Percentiles rank a stretch among this genome's conserved stretches.
Evolutionary conservation across 768 basidiomycete genomes (phyloP).

Genomic region (Tremella yokohamensis): DNA sequence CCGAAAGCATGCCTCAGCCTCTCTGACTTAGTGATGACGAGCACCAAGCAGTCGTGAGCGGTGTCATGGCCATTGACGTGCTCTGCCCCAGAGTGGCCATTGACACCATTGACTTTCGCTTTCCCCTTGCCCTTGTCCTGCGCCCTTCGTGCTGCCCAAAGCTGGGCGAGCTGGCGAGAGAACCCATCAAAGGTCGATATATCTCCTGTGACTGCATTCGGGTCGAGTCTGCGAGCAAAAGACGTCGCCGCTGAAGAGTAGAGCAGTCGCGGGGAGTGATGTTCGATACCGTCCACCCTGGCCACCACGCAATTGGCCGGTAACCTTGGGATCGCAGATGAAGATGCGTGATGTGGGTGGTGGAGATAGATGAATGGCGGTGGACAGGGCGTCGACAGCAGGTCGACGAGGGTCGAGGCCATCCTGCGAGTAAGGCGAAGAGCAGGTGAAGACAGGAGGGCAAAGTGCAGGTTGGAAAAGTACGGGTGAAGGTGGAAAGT

Average conservation of each 20-base stretch:
- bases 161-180: conserved; percentile 8
- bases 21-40: conserved; percentile 37
- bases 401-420: conserved; percentile 13
- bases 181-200: conserved; percentile 34
- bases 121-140: conserved; percentile 18
- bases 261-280: conserved; percentile 28
- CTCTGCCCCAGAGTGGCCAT: conserved; percentile 12
- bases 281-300: conserved; percentile 28
- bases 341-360: conserved; percentile 45
- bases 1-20: conserved; percentile 29
- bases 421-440: conserved; percentile 4
- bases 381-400: conserved; percentile 23
- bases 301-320: conserved; percentile 4
- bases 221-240: not conserved
- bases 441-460: too few relatives aligned
- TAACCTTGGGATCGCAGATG: conserved; percentile 7
- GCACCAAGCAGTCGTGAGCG: conserved; percentile 8
- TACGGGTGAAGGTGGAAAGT: too few relatives aligned
- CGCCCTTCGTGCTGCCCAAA: not conserved
- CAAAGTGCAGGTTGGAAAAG: too few relatives aligned
- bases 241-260: conserved; percentile 12
- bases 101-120: conserved; percentile 19
- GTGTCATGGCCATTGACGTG: conserved; percentile 4
- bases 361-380: conserved; percentile 48
- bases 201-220: conserved; percentile 10